Percentiles rank a stretch among this genome's conserved stretches.
These are phyloP conservation scores for sweet orange (Citrus sinensis) DNA, from an alignment of 345 rosid species.

Conservation along the genomic window DNA sequence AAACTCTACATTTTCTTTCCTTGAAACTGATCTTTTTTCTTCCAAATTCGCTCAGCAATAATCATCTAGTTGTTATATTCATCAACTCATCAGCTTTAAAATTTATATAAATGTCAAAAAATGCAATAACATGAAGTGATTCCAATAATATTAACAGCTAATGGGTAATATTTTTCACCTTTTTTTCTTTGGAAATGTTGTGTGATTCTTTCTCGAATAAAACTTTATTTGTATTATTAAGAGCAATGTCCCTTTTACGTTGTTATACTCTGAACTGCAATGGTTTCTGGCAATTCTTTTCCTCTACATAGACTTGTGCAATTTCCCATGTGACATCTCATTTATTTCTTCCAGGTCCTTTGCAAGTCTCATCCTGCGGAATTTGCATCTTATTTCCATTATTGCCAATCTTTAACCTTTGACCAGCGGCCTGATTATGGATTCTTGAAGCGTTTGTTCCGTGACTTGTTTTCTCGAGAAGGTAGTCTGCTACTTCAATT, in stretches of 20 bases:
- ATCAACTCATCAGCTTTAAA: neutral
- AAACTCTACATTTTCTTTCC: neutral
- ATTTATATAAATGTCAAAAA: neutral
- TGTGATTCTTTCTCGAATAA: neutral
- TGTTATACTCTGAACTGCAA: neutral
- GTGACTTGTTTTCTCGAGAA: slow-evolving; percentile 74
- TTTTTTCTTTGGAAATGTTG: slow-evolving; percentile 7
- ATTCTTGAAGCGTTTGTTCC: slow-evolving; percentile 73
- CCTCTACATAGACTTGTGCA: neutral
- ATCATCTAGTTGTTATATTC: neutral
- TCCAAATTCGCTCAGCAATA: neutral
- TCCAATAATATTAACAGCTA: neutral
- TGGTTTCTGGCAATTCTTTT: neutral
- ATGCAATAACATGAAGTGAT: neutral
- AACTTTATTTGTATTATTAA: neutral
- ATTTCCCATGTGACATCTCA: neutral
- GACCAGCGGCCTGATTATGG: slow-evolving; percentile 91
- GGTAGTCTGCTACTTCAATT: slow-evolving; percentile 32
- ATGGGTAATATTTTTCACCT: neutral
- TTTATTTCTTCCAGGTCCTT: slow-evolving; percentile 46
- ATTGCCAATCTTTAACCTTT: slow-evolving; percentile 78
- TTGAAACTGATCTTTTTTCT: too few species aligned
- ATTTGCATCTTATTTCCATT: slow-evolving; percentile 80
- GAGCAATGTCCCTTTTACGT: neutral
- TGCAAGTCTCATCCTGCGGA: slow-evolving; percentile 71